Base-by-base conservation (phyloP, 2,329 filamentous ascomycete genomes). In the Cladosporium colombiae region DNA sequence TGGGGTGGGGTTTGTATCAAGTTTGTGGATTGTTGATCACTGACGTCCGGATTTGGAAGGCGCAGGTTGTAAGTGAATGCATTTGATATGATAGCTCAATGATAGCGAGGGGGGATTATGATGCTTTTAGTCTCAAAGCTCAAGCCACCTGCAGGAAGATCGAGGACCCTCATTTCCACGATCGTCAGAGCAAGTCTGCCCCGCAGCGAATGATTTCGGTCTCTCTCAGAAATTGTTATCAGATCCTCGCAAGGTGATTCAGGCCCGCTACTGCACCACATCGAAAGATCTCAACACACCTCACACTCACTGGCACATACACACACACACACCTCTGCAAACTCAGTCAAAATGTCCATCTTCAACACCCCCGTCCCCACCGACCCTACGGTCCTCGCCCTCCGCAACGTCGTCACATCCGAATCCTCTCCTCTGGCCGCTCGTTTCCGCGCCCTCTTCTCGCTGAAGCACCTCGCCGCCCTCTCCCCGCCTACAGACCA, bases 401-500 rank as follows among this genome's bases (percentile, higher is more conserved):
- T 96, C 62, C 89, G 92, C 75, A 85, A 90, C 74, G 91, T 89
- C 67, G 88, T 99, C 67, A 89, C 86, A 73, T 90, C 91, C 58
- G 95, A 98, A 81, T 81, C 85, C 16, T 90, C 91, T 68, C 88
- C 93, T 55, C 90, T 99, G 64, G 90, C 93, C 46, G 85, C 92
- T 69, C 92, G 95, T 69, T 99, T 98, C 81, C 92, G 95, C 73
- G 94, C 95, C 52, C 91, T 99, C 72, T 99, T 99, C 83, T 97
- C 94, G 21, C 88, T 99, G 67, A 99, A 99, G 82, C 91, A 98
- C 78, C 83, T 98, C 67, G 94, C 95, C 57, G 89, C 86, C 66
- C 86, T 89, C 70, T 78, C 84, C 44, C 85, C 86, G 11, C 79
- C 85, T 0, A 86, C 82, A 31, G 78, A 82, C 50, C 80, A 87